Base-by-base conservation (phyloP, 1,284 basidiomycete species). In the Cutaneotrichosporon mucoides region DNA sequence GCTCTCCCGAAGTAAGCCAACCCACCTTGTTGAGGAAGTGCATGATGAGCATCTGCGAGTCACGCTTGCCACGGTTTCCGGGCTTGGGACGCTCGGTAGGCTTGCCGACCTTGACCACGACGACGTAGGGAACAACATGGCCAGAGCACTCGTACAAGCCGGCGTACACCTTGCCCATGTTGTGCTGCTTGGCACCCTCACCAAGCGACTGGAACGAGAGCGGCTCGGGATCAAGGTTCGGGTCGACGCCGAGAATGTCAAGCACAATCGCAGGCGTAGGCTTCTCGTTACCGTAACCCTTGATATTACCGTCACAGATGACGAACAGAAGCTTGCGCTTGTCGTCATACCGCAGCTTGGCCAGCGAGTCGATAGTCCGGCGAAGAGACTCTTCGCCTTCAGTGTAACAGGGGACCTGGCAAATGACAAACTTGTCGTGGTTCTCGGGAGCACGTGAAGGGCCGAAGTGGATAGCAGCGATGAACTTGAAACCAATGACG, bases 261-360 rank as follows among this genome's bases (percentile, higher is more conserved):
- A 99, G 83, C 3, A 97, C 94, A 65, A 99, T 97, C 51, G 92
- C 84, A 1, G 91, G 92, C 0, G 91, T 94, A 7, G 92, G 89
- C 44, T 88, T 83, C 76, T 95, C 90, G 77, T 97, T 97, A 4
- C 93, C 93, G 12, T 88, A 89, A 75, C 96, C 95, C 62, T 98
- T 90, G 67, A 99, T 98, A 85, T 94, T 99, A 69, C 96, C 95
- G 77, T 99, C 95, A 73, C 96, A 99, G 70, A 99, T 89, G 78
- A 99, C 82, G 65, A 97, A 86, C 35, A 98, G 81, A 4, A 99
- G 81, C 79, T 98, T 99, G 58, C 93, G 89, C 80, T 98, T 99
- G 81, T 99, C 93, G 72, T 99, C 94, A 73, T 98, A 99, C 77
- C 92, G 94, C 76, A 97, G 84, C 71, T 88, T 86, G 6, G 95